Base-by-base conservation (phyloP, 371 early-diverging fungal genomes). In the Rhizopus sp. region DNA sequence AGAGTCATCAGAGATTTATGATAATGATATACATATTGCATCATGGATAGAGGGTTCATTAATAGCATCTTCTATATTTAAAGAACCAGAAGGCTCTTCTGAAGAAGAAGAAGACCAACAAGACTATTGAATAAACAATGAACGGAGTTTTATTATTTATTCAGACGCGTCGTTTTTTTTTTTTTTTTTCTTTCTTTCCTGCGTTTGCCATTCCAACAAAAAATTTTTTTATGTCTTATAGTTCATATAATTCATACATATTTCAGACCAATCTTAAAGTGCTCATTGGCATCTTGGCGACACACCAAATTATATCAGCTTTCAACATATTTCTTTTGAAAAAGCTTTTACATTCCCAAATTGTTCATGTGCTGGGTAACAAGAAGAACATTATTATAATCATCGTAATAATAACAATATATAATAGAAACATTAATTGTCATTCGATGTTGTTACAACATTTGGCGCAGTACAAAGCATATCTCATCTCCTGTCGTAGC, bases 21-120 rank as follows among this genome's bases (percentile, higher is more conserved):
- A 60, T 17, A 58, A 64, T 44, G 60, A 64, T 31, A 60, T 47
- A 9, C 66, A 61, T 35, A 61, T 65, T 29, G 39, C 57, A 13
- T 65, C 66, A 30, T 65, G 66, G 66, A 65, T 65, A 38, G 61
- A 65, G 30, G 57, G 54, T 16, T 60, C 66, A 5, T 17, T 65
- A 10, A 54, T 65, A 5, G 53, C 44, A 4, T 57, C 66, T 5
- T 60, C 66, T 16, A 60, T 65, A 39, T 65, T 60, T 57, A 61
- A 23, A 23, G 23, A 53, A 13, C 57, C 57, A 30, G 57, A 65
- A n/a, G 51, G 55, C 29, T 7, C 7, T 29, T 46, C 46, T 29
- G 16, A 3, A 46, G 46, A 23, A 9, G n/a, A n/a, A n/a, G 46
- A 46, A 23, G 23, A 23, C 23, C 23, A 23, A 23, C 23, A 23